A percentile compares a stretch with the other conserved stretches of the same genome.
These are phyloP conservation scores for Scytalidium lignicola DNA, from an alignment of 2,329 filamentous ascomycete genomes.

Conservation along the genomic window DNA sequence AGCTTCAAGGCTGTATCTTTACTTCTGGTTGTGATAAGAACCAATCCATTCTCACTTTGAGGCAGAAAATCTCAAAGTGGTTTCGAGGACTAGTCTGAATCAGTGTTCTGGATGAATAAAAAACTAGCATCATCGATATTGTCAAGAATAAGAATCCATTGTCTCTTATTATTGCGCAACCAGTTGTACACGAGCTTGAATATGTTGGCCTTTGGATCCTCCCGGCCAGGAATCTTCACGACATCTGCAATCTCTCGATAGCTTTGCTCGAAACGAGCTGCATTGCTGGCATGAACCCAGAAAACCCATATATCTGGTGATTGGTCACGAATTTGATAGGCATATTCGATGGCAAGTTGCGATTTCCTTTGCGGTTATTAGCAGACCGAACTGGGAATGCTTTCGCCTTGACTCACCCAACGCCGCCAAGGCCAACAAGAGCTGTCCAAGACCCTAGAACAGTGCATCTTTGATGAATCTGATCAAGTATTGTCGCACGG, in stretches of 20 bases:
- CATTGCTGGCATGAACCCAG: constrained; percentile 32
- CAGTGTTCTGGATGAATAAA: constrained; percentile 5
- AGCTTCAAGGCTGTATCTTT: background rate
- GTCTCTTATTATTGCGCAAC: constrained; percentile 17
- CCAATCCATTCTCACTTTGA: background rate
- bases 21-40: background rate
- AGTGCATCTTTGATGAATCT: constrained; percentile 22
- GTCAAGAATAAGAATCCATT: constrained; percentile 33
- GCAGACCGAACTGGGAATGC: too few species aligned
- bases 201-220: constrained; percentile 27
- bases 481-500: constrained; percentile 15
- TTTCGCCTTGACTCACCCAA: constrained; percentile 19
- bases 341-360: too few species aligned
- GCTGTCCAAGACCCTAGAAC: constrained; percentile 12
- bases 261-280: constrained; percentile 29
- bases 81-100: background rate
- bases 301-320: constrained; percentile 33
- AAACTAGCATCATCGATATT: constrained; percentile 30
- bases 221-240: constrained; percentile 22
- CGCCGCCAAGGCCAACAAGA: too few species aligned
- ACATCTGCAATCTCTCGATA: constrained; percentile 29
- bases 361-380: too few species aligned
- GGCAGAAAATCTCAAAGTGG: background rate
- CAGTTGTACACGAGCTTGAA: constrained; percentile 27
- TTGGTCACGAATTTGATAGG: too few species aligned